Percentiles rank a stretch among this genome's conserved stretches.
phyloP scores from a whole-genome alignment of 139 green algal genomes.

The Auxenochlorella pyrenoidosa region DNA sequence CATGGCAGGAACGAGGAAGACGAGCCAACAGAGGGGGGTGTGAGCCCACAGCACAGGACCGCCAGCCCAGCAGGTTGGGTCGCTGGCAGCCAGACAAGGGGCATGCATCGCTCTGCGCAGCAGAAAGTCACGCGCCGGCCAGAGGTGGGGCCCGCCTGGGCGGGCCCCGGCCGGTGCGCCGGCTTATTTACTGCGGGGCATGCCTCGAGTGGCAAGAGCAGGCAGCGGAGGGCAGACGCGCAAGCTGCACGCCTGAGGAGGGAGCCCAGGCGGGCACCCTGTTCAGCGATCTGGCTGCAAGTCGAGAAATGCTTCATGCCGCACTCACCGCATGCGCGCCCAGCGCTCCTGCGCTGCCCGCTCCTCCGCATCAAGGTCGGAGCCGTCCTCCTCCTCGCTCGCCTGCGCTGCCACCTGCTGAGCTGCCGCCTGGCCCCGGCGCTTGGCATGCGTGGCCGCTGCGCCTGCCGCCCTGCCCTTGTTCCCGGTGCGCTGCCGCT shows the following conservation, averaged over 20 bases:
- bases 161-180: constrained; percentile 30
- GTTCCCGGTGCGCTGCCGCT: neutral
- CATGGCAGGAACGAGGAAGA: neutral
- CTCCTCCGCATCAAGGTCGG: constrained; percentile 36
- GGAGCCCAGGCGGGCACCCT: neutral
- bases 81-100: constrained; percentile 34
- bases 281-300: neutral
- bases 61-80: constrained; percentile 7
- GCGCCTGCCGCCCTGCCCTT: neutral
- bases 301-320: neutral
- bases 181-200: constrained; percentile 32
- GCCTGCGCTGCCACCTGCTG: constrained; percentile 29
- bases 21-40: neutral
- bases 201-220: neutral
- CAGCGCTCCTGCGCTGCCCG: constrained; percentile 55
- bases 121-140: constrained; percentile 34
- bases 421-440: neutral
- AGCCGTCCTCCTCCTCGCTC: constrained; percentile 52
- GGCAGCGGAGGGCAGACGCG: neutral
- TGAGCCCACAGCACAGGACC: constrained; percentile 33
- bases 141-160: constrained; percentile 28
- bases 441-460: neutral
- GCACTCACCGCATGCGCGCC: constrained; percentile 59
- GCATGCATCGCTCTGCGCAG: constrained; percentile 12
- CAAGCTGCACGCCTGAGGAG: too few relatives aligned